These are phyloP conservation scores for Candida nonsorbophila DNA, from an alignment of 805 yeast species.

Conservation along the genomic window DNA sequence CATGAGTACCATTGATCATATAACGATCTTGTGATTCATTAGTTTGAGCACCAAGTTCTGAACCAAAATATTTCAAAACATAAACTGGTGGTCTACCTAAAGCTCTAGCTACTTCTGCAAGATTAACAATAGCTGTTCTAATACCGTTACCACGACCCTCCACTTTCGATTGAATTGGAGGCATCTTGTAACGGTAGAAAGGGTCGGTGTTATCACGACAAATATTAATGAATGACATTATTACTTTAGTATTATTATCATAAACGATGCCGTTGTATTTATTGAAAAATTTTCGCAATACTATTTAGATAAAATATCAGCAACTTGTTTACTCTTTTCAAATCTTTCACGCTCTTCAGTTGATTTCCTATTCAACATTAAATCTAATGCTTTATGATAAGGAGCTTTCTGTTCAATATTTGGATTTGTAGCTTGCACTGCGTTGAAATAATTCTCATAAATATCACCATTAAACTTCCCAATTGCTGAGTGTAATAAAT, in stretches of 20 bases:
- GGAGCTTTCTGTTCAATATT: conserved; percentile 55
- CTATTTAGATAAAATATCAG: too few relatives aligned
- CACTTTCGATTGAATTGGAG: conserved; percentile 91
- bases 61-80: conserved; percentile 90
- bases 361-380: conserved; percentile 29
- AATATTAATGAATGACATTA: conserved; percentile 84
- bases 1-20: conserved; percentile 93
- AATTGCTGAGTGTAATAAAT: conserved; percentile 73
- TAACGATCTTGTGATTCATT: conserved; percentile 79
- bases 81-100: conserved; percentile 90
- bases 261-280: too few relatives aligned
- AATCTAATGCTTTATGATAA: conserved; percentile 38
- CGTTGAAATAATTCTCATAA: conserved; percentile 67
- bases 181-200: conserved; percentile 99
- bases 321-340: conserved; percentile 19
- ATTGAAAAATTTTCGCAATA: too few relatives aligned
- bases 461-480: conserved; percentile 81
- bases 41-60: conserved; percentile 96
- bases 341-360: conserved; percentile 27
- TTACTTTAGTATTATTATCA: conserved; percentile 1
- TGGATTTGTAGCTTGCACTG: conserved; percentile 46
- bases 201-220: conserved; percentile 97
- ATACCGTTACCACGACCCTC: conserved; percentile 99
- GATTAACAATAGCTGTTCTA: conserved; percentile 88
- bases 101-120: conserved; percentile 90